A percentile compares a stretch with the other conserved stretches of the same genome.
Evolutionary conservation across 1,284 basidiomycete species (phyloP).

Genomic region (Heterobasidion occidentale): DNA sequence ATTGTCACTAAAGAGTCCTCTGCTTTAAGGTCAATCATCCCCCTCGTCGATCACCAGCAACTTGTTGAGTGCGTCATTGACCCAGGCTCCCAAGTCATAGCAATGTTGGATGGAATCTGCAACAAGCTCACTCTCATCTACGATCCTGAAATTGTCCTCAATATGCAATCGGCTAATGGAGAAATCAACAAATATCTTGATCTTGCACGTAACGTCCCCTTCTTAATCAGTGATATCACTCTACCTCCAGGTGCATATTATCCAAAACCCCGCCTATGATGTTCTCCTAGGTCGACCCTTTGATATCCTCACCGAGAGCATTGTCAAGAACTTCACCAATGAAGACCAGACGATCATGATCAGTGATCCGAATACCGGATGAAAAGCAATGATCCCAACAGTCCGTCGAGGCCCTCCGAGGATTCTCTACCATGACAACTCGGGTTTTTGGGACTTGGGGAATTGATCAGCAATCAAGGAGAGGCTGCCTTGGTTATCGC

Average conservation of each 20-base stretch:
- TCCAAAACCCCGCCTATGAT: constrained; percentile 21
- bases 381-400: neutral
- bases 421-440: too few relatives aligned
- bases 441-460: neutral
- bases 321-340: neutral
- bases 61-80: too few relatives aligned
- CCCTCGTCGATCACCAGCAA: too few relatives aligned
- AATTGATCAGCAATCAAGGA: neutral
- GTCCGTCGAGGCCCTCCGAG: too few relatives aligned
- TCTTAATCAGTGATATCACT: constrained; percentile 4
- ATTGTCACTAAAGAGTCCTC: neutral
- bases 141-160: neutral
- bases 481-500: neutral
- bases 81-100: too few relatives aligned
- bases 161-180: constrained; percentile 16
- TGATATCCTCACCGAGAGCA: too few relatives aligned
- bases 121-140: neutral
- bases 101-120: too few relatives aligned
- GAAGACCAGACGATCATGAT: neutral
- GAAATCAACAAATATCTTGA: constrained; percentile 15
- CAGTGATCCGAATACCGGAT: neutral
- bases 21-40: too few relatives aligned
- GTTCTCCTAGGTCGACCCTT: constrained; percentile 10
- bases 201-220: constrained; percentile 8
- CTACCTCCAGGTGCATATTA: constrained; percentile 18